These are phyloP conservation scores for Penicillium aurantiogriseum DNA, from an alignment of 2,329 filamentous ascomycete genomes.

Conservation along the genomic window DNA sequence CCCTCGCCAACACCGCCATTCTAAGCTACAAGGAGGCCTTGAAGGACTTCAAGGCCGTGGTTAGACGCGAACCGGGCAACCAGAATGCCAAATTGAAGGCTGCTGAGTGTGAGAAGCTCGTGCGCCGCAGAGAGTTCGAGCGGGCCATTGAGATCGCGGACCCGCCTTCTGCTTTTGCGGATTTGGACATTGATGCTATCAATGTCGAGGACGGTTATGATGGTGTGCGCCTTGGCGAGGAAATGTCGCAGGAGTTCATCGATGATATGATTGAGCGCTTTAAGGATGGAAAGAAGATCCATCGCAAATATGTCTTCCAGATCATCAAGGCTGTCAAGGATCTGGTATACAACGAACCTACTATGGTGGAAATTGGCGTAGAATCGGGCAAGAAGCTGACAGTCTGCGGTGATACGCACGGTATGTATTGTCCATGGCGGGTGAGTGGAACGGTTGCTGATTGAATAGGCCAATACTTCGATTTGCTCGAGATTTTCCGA, in stretches of 20 bases:
- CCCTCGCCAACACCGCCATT: conserved; percentile 87
- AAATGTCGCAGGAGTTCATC: conserved; percentile 96
- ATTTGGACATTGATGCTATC: conserved; percentile 83
- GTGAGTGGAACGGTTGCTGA: conserved; percentile 1
- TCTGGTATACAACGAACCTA: conserved; percentile 86
- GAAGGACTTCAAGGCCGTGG: conserved; percentile 87
- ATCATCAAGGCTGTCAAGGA: conserved; percentile 89
- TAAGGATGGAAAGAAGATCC: conserved; percentile 92
- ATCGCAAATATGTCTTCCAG: conserved; percentile 96
- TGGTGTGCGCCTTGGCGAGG: conserved; percentile 68
- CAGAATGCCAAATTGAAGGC: conserved; percentile 89
- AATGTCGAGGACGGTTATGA: conserved; percentile 81
- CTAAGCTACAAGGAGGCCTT: conserved; percentile 83
- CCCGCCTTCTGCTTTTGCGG: conserved; percentile 86
- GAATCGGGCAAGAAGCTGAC: conserved; percentile 76
- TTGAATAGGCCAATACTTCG: conserved; percentile 85
- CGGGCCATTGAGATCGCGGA: conserved; percentile 93
- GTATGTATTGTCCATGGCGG: conserved; percentile 45
- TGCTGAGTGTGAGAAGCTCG: conserved; percentile 90
- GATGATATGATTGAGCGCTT: conserved; percentile 96
- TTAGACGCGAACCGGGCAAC: conserved; percentile 81
- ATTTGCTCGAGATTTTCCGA: conserved; percentile 92
- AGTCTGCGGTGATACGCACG: conserved; percentile 96
- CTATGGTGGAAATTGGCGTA: conserved; percentile 92
- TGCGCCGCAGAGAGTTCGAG: conserved; percentile 88